These are phyloP conservation scores for Zygotorulaspora chibaensis DNA, from an alignment of 805 yeast genomes.

Conservation along the genomic window DNA sequence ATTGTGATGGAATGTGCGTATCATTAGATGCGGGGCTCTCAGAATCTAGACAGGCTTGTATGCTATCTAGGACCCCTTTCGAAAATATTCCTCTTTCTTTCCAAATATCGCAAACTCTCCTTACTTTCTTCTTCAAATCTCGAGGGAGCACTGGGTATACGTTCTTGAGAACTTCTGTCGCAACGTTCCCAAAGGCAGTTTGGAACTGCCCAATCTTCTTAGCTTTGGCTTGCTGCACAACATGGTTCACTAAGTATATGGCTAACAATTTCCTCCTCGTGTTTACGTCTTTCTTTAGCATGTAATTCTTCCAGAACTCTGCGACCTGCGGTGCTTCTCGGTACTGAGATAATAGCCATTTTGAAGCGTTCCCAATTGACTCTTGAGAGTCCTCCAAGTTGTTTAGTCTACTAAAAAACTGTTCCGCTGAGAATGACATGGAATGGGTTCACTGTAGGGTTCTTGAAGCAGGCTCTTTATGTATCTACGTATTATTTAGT, in stretches of 20 bases:
- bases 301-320: constrained; percentile 26
- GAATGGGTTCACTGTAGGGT: background rate
- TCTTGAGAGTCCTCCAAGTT: constrained; percentile 35
- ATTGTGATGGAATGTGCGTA: constrained; percentile 34
- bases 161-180: constrained; percentile 34
- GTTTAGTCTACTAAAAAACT: constrained; percentile 25
- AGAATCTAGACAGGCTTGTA: constrained; percentile 25
- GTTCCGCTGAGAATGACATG: constrained; percentile 31
- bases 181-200: constrained; percentile 25
- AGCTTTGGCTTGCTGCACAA: constrained; percentile 33
- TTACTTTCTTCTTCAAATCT: constrained; percentile 49
- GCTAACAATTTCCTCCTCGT: constrained; percentile 31
- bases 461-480: background rate
- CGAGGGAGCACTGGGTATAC: constrained; percentile 37
- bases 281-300: constrained; percentile 22
- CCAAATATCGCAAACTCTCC: constrained; percentile 64
- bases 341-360: constrained; percentile 32
- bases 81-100: constrained; percentile 52
- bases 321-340: constrained; percentile 27
- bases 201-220: constrained; percentile 31
- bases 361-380: constrained; percentile 32
- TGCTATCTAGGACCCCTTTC: constrained; percentile 28
- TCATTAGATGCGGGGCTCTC: constrained; percentile 18
- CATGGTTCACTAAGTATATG: constrained; percentile 33
- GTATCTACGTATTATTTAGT: background rate